Evolutionary conservation across 441 rosid genomes (phyloP), one percentile per base, ranked within the genome.

Genomic region (Gossypium davidsonii): DNA sequence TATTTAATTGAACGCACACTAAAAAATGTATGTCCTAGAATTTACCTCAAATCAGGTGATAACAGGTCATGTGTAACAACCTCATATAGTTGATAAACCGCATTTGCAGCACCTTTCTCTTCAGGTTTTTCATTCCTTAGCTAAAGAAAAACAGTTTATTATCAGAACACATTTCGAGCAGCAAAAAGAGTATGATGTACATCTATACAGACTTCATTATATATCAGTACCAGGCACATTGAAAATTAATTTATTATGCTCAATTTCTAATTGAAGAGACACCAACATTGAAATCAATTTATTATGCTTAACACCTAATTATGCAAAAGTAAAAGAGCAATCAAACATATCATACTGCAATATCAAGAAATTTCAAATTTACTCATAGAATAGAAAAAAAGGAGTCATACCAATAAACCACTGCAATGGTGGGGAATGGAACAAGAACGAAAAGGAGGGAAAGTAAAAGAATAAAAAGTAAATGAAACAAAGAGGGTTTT

Each of bases 21-120:
- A 52, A 9, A 68, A 26, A 26, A 51, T 28, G 18, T 3, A 46
- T 42, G 15, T 59, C 25, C 11, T 11, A 14, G 56, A 46, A 78
- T 77, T 48, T 85, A 96, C 99, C 99, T 91, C 73, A 96, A 84
- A 82, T 91, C 88, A 70, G 84, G 42, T 64, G 94, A 90, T 77
- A 96, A 88, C 78, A 96, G 85, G 42, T 90, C 97, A 85, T 91
- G 93, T 0, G 97, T 88, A 69, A 96, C 98, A 79, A 84, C 97
- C 80, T 91, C 97, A 78, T 96, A 96, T 17, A 96, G 76, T 4
- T 88, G 85, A 84, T 74, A 86, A 63, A 93, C 77, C 73, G 99
- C 98, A 49, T 91, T 91, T 28, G 97, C 97, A 83, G 97, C 98
- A 78, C 97, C 99, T 79, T 77, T 86, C 60, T 91, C 86, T 74